Percentiles rank a stretch among this genome's conserved stretches.
These are phyloP conservation scores for Acanthochlamys bracteata DNA, from an alignment of 106 monocot species.

Conservation along the genomic window DNA sequence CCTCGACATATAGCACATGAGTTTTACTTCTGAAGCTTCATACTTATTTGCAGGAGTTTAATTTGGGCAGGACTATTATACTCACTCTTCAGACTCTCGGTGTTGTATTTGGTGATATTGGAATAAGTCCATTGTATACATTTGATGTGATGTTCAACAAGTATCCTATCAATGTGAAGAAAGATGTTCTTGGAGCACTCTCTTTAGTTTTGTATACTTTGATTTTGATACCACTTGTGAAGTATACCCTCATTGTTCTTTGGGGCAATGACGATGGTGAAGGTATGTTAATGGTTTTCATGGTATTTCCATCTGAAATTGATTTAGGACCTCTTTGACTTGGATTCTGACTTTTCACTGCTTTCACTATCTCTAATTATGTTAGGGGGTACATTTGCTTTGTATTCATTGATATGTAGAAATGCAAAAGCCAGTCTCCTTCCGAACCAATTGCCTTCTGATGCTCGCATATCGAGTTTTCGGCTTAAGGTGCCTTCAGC, in stretches of 20 bases:
- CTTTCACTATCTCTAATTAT: constrained; percentile 11
- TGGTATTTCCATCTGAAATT: background rate
- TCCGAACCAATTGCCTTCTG: constrained; percentile 70
- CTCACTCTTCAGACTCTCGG: constrained; percentile 78
- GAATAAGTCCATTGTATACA: constrained; percentile 75
- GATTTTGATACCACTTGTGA: constrained; percentile 74
- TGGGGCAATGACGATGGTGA: constrained; percentile 82
- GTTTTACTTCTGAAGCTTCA: constrained; percentile 7
- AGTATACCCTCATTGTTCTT: constrained; percentile 71
- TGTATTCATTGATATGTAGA: constrained; percentile 92
- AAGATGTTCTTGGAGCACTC: constrained; percentile 77
- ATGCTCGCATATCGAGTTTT: constrained; percentile 70
- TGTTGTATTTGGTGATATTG: constrained; percentile 91
- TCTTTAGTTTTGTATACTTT: constrained; percentile 82
- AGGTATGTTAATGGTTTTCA: constrained; percentile 32
- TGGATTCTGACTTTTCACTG: background rate
- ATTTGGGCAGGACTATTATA: constrained; percentile 39
- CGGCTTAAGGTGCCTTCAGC: constrained; percentile 65
- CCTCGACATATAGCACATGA: too few relatives aligned
- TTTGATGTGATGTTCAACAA: constrained; percentile 85
- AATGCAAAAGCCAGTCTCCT: constrained; percentile 83
- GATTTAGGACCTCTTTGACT: background rate
- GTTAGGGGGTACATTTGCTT: constrained; percentile 84
- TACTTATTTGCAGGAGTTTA: constrained; percentile 55
- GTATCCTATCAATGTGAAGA: constrained; percentile 39